A percentile compares a stretch with the other conserved stretches of the same genome.
Evolutionary conservation across 2,329 filamentous ascomycete species (phyloP).

Genomic region (Neoascochyta sp.): DNA sequence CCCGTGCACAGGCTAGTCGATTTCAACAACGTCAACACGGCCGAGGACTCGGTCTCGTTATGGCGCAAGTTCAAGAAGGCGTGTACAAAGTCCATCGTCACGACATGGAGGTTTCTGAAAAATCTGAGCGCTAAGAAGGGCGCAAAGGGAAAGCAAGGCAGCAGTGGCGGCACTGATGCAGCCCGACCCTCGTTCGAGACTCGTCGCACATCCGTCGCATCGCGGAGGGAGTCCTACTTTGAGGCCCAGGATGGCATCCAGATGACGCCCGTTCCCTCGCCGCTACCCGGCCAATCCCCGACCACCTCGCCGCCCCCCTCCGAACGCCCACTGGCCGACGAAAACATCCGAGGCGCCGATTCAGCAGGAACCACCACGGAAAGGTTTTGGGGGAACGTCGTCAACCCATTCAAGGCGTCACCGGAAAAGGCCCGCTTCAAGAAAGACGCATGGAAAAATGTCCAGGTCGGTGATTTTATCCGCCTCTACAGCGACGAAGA

Average conservation of each 20-base stretch:
- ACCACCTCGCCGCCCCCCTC: conserved; percentile 25
- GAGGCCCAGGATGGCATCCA: conserved; percentile 68
- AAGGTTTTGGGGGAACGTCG: conserved; percentile 63
- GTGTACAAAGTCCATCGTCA: conserved; percentile 60
- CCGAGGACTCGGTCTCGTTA: conserved; percentile 75
- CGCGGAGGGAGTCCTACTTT: conserved; percentile 50
- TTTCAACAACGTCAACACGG: conserved; percentile 90
- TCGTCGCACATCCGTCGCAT: conserved; percentile 55
- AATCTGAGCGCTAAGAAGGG: conserved; percentile 34
- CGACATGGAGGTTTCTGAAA: conserved; percentile 51
- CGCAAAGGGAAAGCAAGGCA: conserved; percentile 42
- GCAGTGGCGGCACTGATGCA: conserved; percentile 51
- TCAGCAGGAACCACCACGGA: conserved; percentile 31
- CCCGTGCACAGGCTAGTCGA: conserved; percentile 84
- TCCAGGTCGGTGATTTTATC: conserved; percentile 93
- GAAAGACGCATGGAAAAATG: conserved; percentile 89
- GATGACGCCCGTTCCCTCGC: conserved; percentile 92
- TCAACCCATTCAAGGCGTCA: conserved; percentile 65
- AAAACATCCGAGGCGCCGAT: conserved; percentile 24
- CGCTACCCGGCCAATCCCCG: conserved; percentile 53
- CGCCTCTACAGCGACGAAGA: conserved; percentile 96
- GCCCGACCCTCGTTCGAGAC: conserved; percentile 66
- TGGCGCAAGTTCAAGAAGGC: conserved; percentile 94
- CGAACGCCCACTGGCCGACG: conserved; percentile 24
- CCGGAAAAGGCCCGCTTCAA: conserved; percentile 80